These are phyloP conservation scores for Stagonosporopsis chrysanthemi DNA, from an alignment of 2,329 filamentous ascomycete genomes.

Conservation along the genomic window DNA sequence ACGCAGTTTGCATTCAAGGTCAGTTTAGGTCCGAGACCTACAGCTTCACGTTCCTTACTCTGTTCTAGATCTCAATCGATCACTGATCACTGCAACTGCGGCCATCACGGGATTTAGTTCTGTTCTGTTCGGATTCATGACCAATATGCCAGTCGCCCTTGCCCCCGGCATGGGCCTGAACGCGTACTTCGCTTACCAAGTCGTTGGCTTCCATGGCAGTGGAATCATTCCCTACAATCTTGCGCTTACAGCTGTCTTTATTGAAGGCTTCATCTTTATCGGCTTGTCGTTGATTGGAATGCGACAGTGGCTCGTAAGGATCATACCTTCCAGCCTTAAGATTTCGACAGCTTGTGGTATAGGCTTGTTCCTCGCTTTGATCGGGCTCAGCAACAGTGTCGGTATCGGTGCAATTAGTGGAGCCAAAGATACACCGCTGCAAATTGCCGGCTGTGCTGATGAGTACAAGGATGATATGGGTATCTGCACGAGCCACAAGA, in stretches of 20 bases:
- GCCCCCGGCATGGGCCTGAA: slow-evolving; percentile 65
- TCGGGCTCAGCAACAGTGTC: slow-evolving; percentile 78
- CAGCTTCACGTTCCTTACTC: not conserved
- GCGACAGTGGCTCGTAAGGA: slow-evolving; percentile 85
- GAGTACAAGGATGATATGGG: slow-evolving; percentile 60
- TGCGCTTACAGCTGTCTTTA: slow-evolving; percentile 84
- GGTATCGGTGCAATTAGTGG: slow-evolving; percentile 83
- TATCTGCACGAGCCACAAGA: slow-evolving; percentile 72
- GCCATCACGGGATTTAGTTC: slow-evolving; percentile 79
- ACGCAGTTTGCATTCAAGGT: slow-evolving; percentile 64
- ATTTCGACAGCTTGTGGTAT: slow-evolving; percentile 86
- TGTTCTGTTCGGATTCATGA: slow-evolving; percentile 81
- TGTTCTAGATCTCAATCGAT: slow-evolving; percentile 67
- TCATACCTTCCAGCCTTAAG: slow-evolving; percentile 84
- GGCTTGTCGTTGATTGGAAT: slow-evolving; percentile 79
- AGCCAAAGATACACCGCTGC: slow-evolving; percentile 67
- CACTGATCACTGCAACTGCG: slow-evolving; percentile 83
- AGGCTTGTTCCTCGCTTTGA: slow-evolving; percentile 78
- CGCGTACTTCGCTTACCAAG: slow-evolving; percentile 84
- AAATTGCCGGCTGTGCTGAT: slow-evolving; percentile 76
- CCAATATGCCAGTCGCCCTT: slow-evolving; percentile 68
- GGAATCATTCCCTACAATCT: slow-evolving; percentile 76
- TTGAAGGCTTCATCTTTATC: slow-evolving; percentile 87
- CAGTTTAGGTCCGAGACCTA: not conserved
- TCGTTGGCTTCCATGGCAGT: slow-evolving; percentile 78